A percentile compares a stretch with the other conserved stretches of the same genome.
These are phyloP conservation scores for Micractinium conductrix DNA, from an alignment of 139 green algal species.

Conservation along the genomic window DNA sequence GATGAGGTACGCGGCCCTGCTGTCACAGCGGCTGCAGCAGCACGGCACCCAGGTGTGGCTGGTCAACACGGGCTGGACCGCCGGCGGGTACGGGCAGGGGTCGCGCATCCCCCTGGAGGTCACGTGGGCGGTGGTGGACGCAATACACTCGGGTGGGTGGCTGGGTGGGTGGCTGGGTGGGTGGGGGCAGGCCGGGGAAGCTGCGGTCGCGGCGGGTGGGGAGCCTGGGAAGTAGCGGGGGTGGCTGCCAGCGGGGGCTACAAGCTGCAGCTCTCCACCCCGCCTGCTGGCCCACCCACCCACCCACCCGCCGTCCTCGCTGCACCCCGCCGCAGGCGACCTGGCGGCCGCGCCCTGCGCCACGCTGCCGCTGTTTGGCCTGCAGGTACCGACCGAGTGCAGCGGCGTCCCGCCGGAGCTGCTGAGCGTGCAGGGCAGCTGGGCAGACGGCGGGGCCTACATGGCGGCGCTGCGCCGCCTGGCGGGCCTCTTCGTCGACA, in stretches of 20 bases:
- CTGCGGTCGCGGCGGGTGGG: neutral
- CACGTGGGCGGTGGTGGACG: conserved; percentile 94
- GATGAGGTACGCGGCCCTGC: conserved; percentile 86
- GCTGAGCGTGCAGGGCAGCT: conserved; percentile 66
- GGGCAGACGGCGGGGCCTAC: conserved; percentile 69
- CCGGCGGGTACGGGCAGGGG: conserved; percentile 83
- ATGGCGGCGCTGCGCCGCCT: conserved; percentile 64
- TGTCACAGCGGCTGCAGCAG: conserved; percentile 83
- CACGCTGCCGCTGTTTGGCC: conserved; percentile 82
- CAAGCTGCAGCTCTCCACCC: neutral
- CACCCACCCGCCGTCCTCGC: neutral
- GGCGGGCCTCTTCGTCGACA: conserved; percentile 54
- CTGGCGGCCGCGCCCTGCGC: conserved; percentile 65
- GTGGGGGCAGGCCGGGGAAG: neutral
- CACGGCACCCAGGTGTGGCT: conserved; percentile 87
- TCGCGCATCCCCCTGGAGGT: conserved; percentile 86
- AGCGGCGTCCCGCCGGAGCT: conserved; percentile 76
- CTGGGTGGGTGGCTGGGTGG: too few species aligned
- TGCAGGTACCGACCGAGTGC: conserved; percentile 70
- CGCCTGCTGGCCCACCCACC: neutral
- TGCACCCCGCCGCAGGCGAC: conserved; percentile 34
- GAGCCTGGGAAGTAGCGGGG: too few species aligned
- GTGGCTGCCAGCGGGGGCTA: neutral
- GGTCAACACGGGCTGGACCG: conserved; percentile 90
- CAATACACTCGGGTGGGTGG: conserved; percentile 85